Evolutionary conservation across 225 moss, liverwort and hornwort species (phyloP).

Genomic region (Pseudisothecium myosuroides): DNA sequence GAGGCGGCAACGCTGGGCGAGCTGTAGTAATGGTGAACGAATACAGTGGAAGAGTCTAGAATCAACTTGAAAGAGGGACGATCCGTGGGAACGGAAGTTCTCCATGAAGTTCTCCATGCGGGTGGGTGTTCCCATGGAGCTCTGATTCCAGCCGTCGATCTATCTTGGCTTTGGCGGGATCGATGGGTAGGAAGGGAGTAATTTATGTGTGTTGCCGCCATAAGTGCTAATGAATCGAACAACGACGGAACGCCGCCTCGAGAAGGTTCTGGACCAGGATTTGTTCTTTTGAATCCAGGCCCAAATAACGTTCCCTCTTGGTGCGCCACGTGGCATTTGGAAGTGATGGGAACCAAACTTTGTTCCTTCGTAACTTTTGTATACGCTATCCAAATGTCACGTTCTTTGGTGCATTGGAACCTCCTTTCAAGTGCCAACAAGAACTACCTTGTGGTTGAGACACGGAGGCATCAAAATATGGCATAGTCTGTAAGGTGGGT

Average conservation of each 20-base stretch:
- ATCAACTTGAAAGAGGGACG: neutral
- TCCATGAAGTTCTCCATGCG: neutral
- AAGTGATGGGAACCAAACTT: no score
- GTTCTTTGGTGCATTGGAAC: no score
- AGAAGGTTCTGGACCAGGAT: slow-evolving; percentile 8
- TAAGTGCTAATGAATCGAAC: neutral
- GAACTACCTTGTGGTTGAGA: no score
- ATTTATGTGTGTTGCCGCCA: neutral
- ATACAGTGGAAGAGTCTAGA: slow-evolving; percentile 14
- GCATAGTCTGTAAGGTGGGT: no score
- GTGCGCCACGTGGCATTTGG: neutral
- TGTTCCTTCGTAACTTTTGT: no score
- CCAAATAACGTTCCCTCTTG: neutral
- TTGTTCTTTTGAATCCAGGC: neutral
- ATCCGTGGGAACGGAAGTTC: neutral
- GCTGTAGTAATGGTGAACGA: neutral
- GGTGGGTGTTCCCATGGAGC: neutral
- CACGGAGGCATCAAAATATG: no score
- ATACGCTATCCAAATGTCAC: no score
- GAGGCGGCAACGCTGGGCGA: neutral
- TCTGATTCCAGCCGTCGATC: neutral
- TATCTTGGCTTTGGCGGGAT: neutral
- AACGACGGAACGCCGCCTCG: neutral
- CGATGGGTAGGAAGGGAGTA: neutral
- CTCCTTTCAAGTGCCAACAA: no score